phyloP scores from a whole-genome alignment of 805 yeast genomes.

The Priceomyces melissophilus region DNA sequence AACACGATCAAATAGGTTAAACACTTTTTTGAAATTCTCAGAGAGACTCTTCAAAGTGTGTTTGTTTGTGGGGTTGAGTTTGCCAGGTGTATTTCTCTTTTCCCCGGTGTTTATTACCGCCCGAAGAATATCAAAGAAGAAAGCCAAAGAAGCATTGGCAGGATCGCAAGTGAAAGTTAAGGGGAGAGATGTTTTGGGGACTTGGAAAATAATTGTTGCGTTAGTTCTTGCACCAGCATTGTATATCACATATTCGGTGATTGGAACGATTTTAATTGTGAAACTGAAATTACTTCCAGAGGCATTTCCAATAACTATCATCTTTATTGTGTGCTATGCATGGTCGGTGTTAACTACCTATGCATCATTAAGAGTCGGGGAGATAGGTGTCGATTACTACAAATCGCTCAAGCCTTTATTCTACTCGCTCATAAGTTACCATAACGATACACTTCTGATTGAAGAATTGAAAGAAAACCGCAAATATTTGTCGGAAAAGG shows the following conservation, averaged over 20 bases:
- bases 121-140: constrained; percentile 27
- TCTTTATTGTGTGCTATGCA: constrained; percentile 30
- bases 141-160: constrained; percentile 38
- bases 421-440: constrained; percentile 28
- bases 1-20: constrained; percentile 17
- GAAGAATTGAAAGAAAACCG: constrained; percentile 28
- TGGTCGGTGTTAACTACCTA: constrained; percentile 39
- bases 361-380: constrained; percentile 40
- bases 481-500: constrained; percentile 22
- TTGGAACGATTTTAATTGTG: constrained; percentile 26
- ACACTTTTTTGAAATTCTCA: constrained; percentile 21
- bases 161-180: constrained; percentile 37
- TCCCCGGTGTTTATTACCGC: constrained; percentile 39
- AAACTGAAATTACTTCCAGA: constrained; percentile 11
- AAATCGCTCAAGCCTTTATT: constrained; percentile 37
- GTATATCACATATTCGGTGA: constrained; percentile 35
- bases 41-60: constrained; percentile 24
- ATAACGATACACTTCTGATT: constrained; percentile 27
- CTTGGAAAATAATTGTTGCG: constrained; percentile 44
- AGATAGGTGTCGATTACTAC: constrained; percentile 40
- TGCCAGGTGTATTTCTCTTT: constrained; percentile 37
- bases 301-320: constrained; percentile 11
- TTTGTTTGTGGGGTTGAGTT: constrained; percentile 28
- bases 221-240: constrained; percentile 38
- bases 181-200: constrained; percentile 40